Percentiles rank a stretch among this genome's conserved stretches.
Evolutionary conservation across 2,329 filamentous ascomycete species (phyloP).

Genomic region (Ascochyta viciae-villosae): DNA sequence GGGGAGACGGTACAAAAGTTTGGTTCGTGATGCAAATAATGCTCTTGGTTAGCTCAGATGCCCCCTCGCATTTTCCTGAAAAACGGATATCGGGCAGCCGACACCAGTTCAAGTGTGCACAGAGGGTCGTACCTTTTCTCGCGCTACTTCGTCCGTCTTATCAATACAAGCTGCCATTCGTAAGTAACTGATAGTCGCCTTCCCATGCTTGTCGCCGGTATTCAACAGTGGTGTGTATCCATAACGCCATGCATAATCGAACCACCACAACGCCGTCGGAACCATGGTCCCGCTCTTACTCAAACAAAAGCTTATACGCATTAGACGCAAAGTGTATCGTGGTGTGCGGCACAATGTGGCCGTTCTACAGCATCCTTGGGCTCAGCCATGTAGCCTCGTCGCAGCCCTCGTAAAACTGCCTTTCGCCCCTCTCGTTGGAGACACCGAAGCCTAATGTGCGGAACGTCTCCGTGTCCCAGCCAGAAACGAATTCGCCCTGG

Average conservation of each 20-base stretch:
- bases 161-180: conserved; percentile 1
- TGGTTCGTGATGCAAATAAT: neutral
- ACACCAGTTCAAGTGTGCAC: conserved; percentile 4
- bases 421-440: conserved; percentile 40
- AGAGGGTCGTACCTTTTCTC: neutral
- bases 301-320: conserved; percentile 6
- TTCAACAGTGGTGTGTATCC: conserved; percentile 20
- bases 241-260: conserved; percentile 38
- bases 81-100: neutral
- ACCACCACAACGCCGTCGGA: conserved; percentile 35
- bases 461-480: conserved; percentile 50
- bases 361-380: conserved; percentile 31
- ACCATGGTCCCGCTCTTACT: conserved; percentile 15
- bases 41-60: neutral
- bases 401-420: conserved; percentile 44
- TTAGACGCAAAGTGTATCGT: neutral
- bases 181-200: conserved; percentile 1
- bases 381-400: conserved; percentile 50
- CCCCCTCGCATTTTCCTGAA: neutral
- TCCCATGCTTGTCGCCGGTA: conserved; percentile 8
- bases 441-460: conserved; percentile 45
- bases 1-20: neutral
- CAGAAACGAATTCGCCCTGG: conserved; percentile 48
- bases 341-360: conserved; percentile 4
- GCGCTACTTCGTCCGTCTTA: conserved; percentile 1